These are phyloP conservation scores for Pulveroboletus ravenelii DNA, from an alignment of 768 basidiomycete genomes.

Conservation along the genomic window DNA sequence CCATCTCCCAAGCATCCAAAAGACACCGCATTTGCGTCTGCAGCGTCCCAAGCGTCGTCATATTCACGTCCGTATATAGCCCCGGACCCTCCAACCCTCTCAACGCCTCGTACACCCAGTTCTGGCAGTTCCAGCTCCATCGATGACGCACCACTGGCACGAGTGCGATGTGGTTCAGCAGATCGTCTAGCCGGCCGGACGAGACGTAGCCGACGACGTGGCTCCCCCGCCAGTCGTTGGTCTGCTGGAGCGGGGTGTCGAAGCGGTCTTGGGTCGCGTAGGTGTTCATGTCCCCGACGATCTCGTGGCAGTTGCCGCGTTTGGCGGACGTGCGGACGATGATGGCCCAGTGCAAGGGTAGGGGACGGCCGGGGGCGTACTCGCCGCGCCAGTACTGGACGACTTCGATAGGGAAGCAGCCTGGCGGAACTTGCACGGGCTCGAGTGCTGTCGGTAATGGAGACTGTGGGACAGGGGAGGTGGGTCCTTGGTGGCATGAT, in stretches of 20 bases:
- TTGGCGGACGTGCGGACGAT: slow-evolving; percentile 17
- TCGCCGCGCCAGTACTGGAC: slow-evolving; percentile 30
- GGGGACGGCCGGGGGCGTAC: slow-evolving; percentile 3
- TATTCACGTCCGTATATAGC: slow-evolving; percentile 13
- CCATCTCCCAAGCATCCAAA: slow-evolving; percentile 30
- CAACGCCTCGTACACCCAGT: slow-evolving; percentile 27
- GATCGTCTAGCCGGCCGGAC: slow-evolving; percentile 8
- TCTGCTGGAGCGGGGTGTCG: slow-evolving; percentile 10
- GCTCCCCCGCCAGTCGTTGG: slow-evolving; percentile 23
- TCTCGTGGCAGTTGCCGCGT: slow-evolving; percentile 26
- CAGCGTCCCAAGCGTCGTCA: slow-evolving; percentile 13
- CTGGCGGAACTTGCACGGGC: slow-evolving; percentile 15
- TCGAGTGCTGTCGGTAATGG: slow-evolving; percentile 9
- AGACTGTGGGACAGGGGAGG: neutral
- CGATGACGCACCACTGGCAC: slow-evolving; percentile 15
- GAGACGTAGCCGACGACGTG: slow-evolving; percentile 23
- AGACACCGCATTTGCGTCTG: slow-evolving; percentile 28
- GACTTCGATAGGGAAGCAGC: slow-evolving; percentile 21
- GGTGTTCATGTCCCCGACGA: slow-evolving; percentile 25
- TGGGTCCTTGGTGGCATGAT: neutral
- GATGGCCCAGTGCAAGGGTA: slow-evolving; percentile 29
- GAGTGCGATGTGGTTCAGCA: slow-evolving; percentile 17
- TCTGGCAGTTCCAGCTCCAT: slow-evolving; percentile 25
- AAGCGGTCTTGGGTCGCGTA: slow-evolving; percentile 15
- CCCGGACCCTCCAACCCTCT: slow-evolving; percentile 3